Base-by-base conservation (phyloP, 2,329 filamentous ascomycete genomes). In the Scedosporium dehoogii region DNA sequence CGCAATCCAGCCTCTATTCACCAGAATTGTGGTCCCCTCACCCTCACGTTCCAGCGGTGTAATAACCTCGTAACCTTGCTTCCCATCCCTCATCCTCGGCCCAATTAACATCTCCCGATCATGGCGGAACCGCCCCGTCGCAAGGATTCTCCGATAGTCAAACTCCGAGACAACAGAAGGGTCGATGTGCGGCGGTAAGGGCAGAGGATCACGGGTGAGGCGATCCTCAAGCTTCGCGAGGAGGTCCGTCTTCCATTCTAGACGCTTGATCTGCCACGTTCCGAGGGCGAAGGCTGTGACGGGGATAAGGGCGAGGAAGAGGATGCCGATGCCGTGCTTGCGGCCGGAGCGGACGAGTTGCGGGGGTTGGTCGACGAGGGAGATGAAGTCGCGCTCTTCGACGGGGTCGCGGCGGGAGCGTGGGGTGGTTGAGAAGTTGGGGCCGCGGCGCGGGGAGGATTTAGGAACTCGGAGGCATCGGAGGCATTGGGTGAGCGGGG, bases 31-130 rank as follows among this genome's bases (percentile, higher is more conserved):
- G 46, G 84, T 86, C 27, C 66, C 63, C 25, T 78, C 75, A 7
- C 77, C 80, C 1, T 81, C 79, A 59, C 92, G 80, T 76, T 97
- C 92, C 4, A 99, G 79, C 21, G 94, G 94, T 55, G 94, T 99
- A 25, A 99, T 79, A 44, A 99, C 93, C 69, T 96, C 84, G 75
- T 86, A 99, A 2, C 94, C 94, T 71, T 96, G 88, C 70, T 93
- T 85, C 12, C 93, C 93, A 65, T 99, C 93, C 65, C 86, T 83
- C 78, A 96, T 85, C 58, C 94, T 85, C 63, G 94, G 94, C 0
- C 94, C 94, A 64, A 99, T 86, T 60, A 99, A 81, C 92, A 99
- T 99, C 79, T 99, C 94, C 73, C 90, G 85, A 72, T 97, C 92
- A 75, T 99, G 94, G 46, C 89, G 79, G 68, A 91, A 86, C 62